These are phyloP conservation scores for Mortierella sp. DNA, from an alignment of 371 early-diverging fungal genomes.

Conservation along the genomic window DNA sequence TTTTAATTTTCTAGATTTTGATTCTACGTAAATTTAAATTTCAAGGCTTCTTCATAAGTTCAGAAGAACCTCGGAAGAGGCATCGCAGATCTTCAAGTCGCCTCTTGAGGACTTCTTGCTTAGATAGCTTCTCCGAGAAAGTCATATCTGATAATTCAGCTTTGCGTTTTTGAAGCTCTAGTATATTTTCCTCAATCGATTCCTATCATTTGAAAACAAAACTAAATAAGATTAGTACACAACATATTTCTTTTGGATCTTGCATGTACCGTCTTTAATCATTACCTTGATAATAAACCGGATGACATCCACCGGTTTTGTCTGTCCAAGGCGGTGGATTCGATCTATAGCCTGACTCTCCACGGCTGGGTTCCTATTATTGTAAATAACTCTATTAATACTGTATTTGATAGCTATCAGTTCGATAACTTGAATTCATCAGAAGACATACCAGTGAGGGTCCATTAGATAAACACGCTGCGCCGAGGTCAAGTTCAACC, in stretches of 20 bases:
- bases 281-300: conserved; percentile 61
- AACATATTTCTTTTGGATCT: too few species aligned
- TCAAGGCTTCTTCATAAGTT: conserved; percentile 42
- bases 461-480: conserved; percentile 78
- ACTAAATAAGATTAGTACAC: too few species aligned
- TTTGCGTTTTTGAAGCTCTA: conserved; percentile 54
- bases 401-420: too few species aligned
- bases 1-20: too few species aligned
- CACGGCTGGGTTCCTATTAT: conserved; percentile 81
- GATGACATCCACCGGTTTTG: conserved; percentile 62
- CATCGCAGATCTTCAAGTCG: conserved; percentile 52
- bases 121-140: conserved; percentile 52
- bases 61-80: conserved; percentile 49
- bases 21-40: too few species aligned
- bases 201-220: too few species aligned
- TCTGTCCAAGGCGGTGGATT: conserved; percentile 74
- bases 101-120: conserved; percentile 54
- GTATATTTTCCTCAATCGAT: conserved; percentile 62
- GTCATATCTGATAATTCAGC: conserved; percentile 53
- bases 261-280: too few species aligned
- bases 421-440: too few species aligned
- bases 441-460: conserved; percentile 59
- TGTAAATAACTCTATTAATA: too few species aligned
- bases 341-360: conserved; percentile 92
- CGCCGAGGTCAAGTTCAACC: conserved; percentile 89